Conservation (phyloP, 2,329 filamentous ascomycete species). For the Neopestalotiopsis sp. region DNA sequence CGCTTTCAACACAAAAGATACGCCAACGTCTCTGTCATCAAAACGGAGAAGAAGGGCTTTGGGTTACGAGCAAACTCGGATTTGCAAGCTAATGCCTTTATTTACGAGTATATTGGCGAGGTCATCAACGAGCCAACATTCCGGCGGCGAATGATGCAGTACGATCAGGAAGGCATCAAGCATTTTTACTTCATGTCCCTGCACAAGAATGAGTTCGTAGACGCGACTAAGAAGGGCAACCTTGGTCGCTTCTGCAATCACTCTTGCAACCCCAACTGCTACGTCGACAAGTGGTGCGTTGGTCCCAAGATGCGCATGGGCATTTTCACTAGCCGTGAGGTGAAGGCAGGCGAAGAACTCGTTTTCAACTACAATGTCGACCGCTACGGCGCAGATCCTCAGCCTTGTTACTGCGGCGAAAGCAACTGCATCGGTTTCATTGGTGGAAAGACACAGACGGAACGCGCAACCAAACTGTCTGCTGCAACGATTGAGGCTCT, state of each 20-base stretch:
- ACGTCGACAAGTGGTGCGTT: slow-evolving; percentile 99
- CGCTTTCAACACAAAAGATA: slow-evolving; percentile 91
- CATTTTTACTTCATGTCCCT: slow-evolving; percentile 99
- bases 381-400: slow-evolving; percentile 93
- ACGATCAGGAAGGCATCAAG: slow-evolving; percentile 95
- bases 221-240: slow-evolving; percentile 96
- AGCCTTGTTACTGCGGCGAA: slow-evolving; percentile 96
- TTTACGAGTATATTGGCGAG: slow-evolving; percentile 98
- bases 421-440: slow-evolving; percentile 95
- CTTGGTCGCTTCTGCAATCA: slow-evolving; percentile 98
- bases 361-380: slow-evolving; percentile 99
- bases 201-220: slow-evolving; percentile 94
- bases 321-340: slow-evolving; percentile 87
- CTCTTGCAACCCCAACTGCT: slow-evolving; percentile 98
- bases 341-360: slow-evolving; percentile 89
- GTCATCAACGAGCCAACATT: slow-evolving; percentile 95
- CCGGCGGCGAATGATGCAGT: slow-evolving; percentile 87
- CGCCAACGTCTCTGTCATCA: slow-evolving; percentile 91
- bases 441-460: slow-evolving; percentile 96
- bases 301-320: slow-evolving; percentile 98
- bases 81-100: slow-evolving; percentile 84
- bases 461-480: slow-evolving; percentile 90
- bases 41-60: slow-evolving; percentile 97
- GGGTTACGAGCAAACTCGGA: slow-evolving; percentile 83
- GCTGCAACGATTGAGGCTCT: slow-evolving; percentile 91